A percentile compares a stretch with the other conserved stretches of the same genome.
These are phyloP conservation scores for Wickerhamomyces sp. DNA, from an alignment of 1,139 yeast genomes.

Conservation along the genomic window DNA sequence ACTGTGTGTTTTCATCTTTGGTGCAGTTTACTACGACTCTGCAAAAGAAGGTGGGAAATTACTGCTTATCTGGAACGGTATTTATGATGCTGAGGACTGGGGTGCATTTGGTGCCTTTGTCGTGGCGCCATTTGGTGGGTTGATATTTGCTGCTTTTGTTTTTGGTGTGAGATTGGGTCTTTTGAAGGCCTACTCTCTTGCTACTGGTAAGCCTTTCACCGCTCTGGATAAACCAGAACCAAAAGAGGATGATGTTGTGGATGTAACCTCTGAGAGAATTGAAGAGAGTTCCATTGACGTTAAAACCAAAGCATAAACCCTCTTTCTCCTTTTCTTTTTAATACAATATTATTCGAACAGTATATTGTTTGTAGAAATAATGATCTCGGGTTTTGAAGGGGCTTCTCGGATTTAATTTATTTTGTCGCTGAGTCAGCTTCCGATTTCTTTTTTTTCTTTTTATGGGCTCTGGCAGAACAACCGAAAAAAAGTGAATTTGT, in stretches of 20 bases:
- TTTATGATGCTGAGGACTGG: constrained; percentile 79
- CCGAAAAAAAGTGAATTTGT: too few species aligned
- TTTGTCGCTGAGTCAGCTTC: not conserved
- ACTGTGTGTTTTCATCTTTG: constrained; percentile 74
- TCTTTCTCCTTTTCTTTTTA: too few species aligned
- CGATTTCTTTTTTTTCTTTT: not conserved
- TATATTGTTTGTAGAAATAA: too few species aligned
- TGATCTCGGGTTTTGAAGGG: too few species aligned
- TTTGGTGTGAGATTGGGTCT: constrained; percentile 46
- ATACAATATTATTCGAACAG: too few species aligned
- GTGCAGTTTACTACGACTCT: constrained; percentile 66
- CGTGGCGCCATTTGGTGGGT: constrained; percentile 81
- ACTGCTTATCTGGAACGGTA: constrained; percentile 66
- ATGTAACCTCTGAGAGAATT: too few species aligned
- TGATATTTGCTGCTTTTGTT: constrained; percentile 49
- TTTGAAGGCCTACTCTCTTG: constrained; percentile 33
- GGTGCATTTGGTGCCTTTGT: constrained; percentile 93
- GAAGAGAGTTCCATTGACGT: too few species aligned
- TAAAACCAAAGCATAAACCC: too few species aligned
- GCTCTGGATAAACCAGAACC: constrained; percentile 47
- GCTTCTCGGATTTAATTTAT: not conserved
- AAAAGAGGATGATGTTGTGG: too few species aligned
- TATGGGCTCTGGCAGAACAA: too few species aligned
- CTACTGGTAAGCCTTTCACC: constrained; percentile 44
- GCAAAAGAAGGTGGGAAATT: constrained; percentile 79